A percentile compares a stretch with the other conserved stretches of the same genome.
These are phyloP conservation scores for Debaryomyces sp. DNA, from an alignment of 1,139 yeast genomes.

Conservation along the genomic window DNA sequence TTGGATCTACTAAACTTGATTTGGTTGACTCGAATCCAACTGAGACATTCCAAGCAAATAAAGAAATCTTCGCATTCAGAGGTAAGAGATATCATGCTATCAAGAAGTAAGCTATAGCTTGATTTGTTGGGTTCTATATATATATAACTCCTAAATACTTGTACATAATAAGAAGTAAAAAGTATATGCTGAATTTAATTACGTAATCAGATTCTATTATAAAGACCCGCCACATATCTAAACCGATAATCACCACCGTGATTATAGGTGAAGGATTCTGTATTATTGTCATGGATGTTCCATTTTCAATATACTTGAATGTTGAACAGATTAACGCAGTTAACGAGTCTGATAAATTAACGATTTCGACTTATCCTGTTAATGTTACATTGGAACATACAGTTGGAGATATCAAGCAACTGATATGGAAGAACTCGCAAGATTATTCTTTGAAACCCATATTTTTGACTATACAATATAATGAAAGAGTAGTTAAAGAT, in stretches of 20 bases:
- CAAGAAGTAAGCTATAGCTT: slow-evolving; percentile 22
- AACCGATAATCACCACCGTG: neutral
- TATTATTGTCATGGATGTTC: slow-evolving; percentile 22
- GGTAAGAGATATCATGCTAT: slow-evolving; percentile 96
- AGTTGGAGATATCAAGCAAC: slow-evolving; percentile 26
- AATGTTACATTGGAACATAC: slow-evolving; percentile 25
- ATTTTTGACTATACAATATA: slow-evolving; percentile 19
- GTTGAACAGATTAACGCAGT: slow-evolving; percentile 18
- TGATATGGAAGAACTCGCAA: slow-evolving; percentile 32
- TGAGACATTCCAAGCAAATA: slow-evolving; percentile 90
- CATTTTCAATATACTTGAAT: slow-evolving; percentile 23
- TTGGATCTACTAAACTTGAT: slow-evolving; percentile 91
- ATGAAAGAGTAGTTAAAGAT: slow-evolving; percentile 13
- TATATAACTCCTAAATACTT: slow-evolving; percentile 6
- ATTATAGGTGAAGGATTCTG: neutral
- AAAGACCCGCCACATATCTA: slow-evolving; percentile 6
- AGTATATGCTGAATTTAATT: neutral
- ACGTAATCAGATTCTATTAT: neutral
- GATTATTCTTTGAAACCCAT: slow-evolving; percentile 27
- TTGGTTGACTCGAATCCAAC: slow-evolving; percentile 89
- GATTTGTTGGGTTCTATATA: slow-evolving; percentile 16
- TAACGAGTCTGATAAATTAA: slow-evolving; percentile 8
- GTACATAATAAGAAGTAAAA: slow-evolving; percentile 8
- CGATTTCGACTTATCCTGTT: slow-evolving; percentile 14
- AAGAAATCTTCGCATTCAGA: slow-evolving; percentile 85